Conservation (phyloP, 139 green algal species). For the Picochlorum sp. region DNA sequence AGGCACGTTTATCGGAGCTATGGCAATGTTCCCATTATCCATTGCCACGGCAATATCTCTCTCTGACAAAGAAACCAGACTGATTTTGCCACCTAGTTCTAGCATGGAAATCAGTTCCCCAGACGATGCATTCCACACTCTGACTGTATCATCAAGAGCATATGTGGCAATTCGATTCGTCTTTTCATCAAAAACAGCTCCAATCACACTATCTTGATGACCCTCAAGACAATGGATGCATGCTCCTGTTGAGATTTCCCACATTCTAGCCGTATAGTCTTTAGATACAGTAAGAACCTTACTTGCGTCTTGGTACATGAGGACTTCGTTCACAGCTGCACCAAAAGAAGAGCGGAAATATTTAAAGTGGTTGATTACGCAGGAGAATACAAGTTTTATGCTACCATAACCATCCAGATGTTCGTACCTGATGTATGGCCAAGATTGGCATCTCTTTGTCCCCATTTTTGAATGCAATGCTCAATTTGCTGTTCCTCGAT, state of each 20-base stretch:
- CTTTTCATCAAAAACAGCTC: constrained; percentile 10
- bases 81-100: not conserved
- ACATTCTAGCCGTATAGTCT: constrained; percentile 58
- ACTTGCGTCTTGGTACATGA: constrained; percentile 22
- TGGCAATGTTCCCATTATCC: constrained; percentile 10
- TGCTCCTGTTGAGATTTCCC: constrained; percentile 27
- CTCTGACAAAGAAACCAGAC: not conserved
- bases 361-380: not conserved
- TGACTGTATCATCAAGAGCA: constrained; percentile 22
- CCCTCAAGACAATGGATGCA: constrained; percentile 26
- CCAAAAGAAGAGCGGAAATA: too few relatives aligned
- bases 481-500: constrained; percentile 15
- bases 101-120: not conserved
- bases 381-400: not conserved
- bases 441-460: constrained; percentile 17
- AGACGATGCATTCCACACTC: constrained; percentile 24
- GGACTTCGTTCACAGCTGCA: constrained; percentile 25
- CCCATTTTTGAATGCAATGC: constrained; percentile 45
- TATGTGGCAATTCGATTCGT: constrained; percentile 29
- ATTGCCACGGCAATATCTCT: constrained; percentile 17
- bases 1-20: too few relatives aligned
- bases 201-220: constrained; percentile 14
- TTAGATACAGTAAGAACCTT: constrained; percentile 46
- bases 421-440: constrained; percentile 43
- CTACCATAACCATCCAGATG: too few relatives aligned